A percentile compares a stretch with the other conserved stretches of the same genome.
Evolutionary conservation across 2,329 filamentous ascomycete species (phyloP).

Genomic region (Cladosporium sphaerospermum): DNA sequence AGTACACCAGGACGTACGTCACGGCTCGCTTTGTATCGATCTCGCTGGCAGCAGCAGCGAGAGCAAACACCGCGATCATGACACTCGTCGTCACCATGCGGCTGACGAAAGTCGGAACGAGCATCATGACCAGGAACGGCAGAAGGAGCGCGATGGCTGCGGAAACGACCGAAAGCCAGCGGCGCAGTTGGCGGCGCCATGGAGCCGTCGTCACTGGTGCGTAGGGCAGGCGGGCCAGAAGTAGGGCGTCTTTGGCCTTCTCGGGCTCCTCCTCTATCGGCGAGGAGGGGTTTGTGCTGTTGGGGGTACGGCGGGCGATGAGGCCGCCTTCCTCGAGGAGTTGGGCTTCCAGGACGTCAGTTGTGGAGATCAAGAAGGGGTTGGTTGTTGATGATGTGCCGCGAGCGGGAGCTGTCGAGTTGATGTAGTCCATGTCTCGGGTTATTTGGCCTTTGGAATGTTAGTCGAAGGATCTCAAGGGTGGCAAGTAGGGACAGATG

Average conservation of each 20-base stretch:
- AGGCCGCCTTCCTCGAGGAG: constrained; percentile 20
- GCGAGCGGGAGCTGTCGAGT: constrained; percentile 6
- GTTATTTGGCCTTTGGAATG: constrained; percentile 14
- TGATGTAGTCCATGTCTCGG: constrained; percentile 20
- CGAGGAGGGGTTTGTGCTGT: not conserved
- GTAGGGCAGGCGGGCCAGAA: constrained; percentile 2
- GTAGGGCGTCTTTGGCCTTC: not conserved
- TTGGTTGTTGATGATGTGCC: not conserved
- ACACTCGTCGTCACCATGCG: constrained; percentile 1
- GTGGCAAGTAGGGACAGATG: not conserved
- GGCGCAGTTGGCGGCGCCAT: not conserved
- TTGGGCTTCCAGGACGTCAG: constrained; percentile 15
- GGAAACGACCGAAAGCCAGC: not conserved
- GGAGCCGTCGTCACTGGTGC: not conserved
- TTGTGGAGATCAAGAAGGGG: constrained; percentile 19
- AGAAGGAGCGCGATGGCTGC: constrained; percentile 5
- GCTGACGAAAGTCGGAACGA: not conserved
- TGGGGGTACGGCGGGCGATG: constrained; percentile 4
- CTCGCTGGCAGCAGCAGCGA: constrained; percentile 5
- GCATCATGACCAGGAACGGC: constrained; percentile 11
- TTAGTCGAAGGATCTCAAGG: too few relatives aligned
- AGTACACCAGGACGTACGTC: constrained; percentile 4
- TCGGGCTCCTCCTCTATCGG: not conserved
- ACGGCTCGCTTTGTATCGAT: constrained; percentile 1
- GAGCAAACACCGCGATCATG: constrained; percentile 5